These are phyloP conservation scores for Alliaria petiolata DNA, from an alignment of 345 rosid species.

Conservation along the genomic window DNA sequence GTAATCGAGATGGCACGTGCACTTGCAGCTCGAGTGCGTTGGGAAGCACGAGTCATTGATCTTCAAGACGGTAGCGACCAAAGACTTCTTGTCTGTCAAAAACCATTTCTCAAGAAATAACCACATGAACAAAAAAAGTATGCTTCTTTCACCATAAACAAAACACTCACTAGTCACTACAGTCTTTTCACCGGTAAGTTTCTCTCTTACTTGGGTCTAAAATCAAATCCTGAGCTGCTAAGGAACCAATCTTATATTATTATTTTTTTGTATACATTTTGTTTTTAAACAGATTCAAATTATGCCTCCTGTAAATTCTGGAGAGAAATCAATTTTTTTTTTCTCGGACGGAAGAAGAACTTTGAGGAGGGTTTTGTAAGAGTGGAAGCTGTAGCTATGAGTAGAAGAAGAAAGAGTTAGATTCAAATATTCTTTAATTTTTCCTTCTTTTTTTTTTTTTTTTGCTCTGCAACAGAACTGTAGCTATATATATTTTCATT, in stretches of 20 bases:
- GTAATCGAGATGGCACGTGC: slow-evolving; percentile 75
- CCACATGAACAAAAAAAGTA: not conserved
- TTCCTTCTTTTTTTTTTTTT: not conserved
- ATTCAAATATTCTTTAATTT: slow-evolving; percentile 33
- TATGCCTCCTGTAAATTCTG: slow-evolving; percentile 21
- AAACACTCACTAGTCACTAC: slow-evolving; percentile 24
- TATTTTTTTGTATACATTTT: too few relatives aligned
- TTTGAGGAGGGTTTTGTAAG: slow-evolving; percentile 8
- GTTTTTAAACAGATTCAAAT: slow-evolving; percentile 4
- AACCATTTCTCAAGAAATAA: slow-evolving; percentile 81
- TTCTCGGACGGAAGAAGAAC: slow-evolving; percentile 1
- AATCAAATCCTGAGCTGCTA: not conserved
- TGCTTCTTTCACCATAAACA: slow-evolving; percentile 17
- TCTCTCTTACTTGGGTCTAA: not conserved
- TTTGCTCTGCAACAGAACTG: slow-evolving; percentile 12
- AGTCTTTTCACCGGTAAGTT: slow-evolving; percentile 22
- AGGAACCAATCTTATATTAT: not conserved
- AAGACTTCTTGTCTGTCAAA: slow-evolving; percentile 93
- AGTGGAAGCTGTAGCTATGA: slow-evolving; percentile 33
- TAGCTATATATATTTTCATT: slow-evolving; percentile 23
- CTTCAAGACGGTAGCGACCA: slow-evolving; percentile 94
- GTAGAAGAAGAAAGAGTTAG: slow-evolving; percentile 31
- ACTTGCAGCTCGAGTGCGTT: slow-evolving; percentile 72
- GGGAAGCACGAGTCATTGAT: slow-evolving; percentile 98
- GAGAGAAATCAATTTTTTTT: slow-evolving; percentile 1